A percentile compares a stretch with the other conserved stretches of the same genome.
These are phyloP conservation scores for Pyricularia pennisetigena DNA, from an alignment of 2,329 filamentous ascomycete species.

Conservation along the genomic window DNA sequence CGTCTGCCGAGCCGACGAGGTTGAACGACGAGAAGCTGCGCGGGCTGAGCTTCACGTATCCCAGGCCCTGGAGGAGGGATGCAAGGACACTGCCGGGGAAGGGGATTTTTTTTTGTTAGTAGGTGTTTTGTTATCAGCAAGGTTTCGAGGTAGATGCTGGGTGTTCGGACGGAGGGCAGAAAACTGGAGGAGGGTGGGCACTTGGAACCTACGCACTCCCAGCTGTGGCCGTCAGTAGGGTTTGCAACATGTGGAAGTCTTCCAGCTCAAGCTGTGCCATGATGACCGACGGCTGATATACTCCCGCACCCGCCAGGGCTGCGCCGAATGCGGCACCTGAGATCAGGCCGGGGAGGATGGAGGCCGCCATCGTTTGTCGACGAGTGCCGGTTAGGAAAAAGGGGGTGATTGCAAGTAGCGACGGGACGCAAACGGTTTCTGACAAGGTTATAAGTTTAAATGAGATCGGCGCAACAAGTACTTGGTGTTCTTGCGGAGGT, in stretches of 20 bases:
- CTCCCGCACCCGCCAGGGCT: slow-evolving; percentile 48
- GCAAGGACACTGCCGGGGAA: slow-evolving; percentile 32
- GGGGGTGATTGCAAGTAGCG: too few species aligned
- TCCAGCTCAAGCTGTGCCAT: slow-evolving; percentile 48
- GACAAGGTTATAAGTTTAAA: not conserved
- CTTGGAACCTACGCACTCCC: slow-evolving; percentile 42
- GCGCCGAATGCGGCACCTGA: slow-evolving; percentile 52
- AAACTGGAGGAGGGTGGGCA: not conserved
- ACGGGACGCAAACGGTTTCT: not conserved
- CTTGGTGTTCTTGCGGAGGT: not conserved
- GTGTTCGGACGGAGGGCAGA: slow-evolving; percentile 11
- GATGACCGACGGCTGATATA: slow-evolving; percentile 50
- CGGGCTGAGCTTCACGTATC: slow-evolving; percentile 32
- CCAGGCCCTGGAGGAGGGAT: slow-evolving; percentile 30
- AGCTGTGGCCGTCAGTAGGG: slow-evolving; percentile 52
- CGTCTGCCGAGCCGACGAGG: slow-evolving; percentile 46
- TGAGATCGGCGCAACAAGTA: not conserved
- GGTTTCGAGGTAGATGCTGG: not conserved
- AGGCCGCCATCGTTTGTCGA: not conserved
- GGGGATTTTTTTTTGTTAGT: too few species aligned
- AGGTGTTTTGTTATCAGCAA: not conserved
- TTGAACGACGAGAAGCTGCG: slow-evolving; percentile 41
- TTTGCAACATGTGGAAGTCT: slow-evolving; percentile 57
- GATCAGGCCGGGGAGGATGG: slow-evolving; percentile 11
- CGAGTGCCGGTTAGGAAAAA: not conserved